phyloP scores from a whole-genome alignment of 257 asterid species.

The Solanum commersonii region DNA sequence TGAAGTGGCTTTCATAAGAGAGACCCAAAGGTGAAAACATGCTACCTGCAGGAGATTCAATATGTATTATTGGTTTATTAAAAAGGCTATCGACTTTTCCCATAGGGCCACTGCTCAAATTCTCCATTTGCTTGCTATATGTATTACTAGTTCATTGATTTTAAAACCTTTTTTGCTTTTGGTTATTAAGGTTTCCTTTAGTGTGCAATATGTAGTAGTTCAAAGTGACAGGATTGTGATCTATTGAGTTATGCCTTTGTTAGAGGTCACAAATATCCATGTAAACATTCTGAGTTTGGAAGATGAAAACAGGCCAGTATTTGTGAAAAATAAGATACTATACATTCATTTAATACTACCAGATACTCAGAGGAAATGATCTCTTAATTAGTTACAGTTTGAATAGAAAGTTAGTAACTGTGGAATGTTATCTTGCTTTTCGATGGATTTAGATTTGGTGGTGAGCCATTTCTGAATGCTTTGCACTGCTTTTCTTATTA shows the following conservation, averaged over 20 bases:
- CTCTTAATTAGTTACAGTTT: neutral
- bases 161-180: neutral
- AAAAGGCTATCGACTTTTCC: neutral
- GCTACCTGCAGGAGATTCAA: neutral
- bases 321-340: neutral
- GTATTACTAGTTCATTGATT: neutral
- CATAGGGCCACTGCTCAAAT: neutral
- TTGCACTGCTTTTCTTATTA: no score
- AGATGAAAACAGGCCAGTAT: neutral
- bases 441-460: neutral
- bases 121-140: neutral
- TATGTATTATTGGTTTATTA: neutral
- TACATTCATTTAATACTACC: neutral
- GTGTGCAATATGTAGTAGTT: neutral
- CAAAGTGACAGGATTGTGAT: neutral
- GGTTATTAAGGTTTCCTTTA: neutral
- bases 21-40: constrained; percentile 17
- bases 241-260: neutral
- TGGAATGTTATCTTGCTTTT: neutral
- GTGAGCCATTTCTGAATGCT: no score
- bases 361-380: neutral
- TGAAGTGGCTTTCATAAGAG: constrained; percentile 38
- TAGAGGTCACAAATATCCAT: neutral
- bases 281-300: neutral
- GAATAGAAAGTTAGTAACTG: neutral